Conservation (phyloP, 1,284 basidiomycete genomes). For the Sporisorium exsertum region DNA sequence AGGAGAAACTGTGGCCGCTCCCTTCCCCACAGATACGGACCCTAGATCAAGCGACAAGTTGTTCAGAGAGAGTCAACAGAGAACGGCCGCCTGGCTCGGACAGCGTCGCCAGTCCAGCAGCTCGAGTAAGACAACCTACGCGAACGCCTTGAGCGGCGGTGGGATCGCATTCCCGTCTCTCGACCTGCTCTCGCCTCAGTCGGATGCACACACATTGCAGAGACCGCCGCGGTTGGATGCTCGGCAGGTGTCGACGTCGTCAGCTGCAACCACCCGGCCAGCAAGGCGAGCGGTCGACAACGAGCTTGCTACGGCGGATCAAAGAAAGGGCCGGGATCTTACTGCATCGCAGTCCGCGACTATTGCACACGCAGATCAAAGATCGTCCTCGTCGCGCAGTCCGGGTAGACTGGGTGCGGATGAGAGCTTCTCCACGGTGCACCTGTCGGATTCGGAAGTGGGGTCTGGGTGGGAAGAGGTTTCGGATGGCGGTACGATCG, state of each 20-base stretch:
- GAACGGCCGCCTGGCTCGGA: constrained; percentile 43
- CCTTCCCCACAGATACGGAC: neutral
- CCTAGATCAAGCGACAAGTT: constrained; percentile 9
- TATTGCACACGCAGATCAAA: neutral
- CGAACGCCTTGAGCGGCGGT: constrained; percentile 2
- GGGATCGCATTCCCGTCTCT: constrained; percentile 48
- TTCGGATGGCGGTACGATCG: constrained; percentile 52
- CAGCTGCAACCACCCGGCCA: constrained; percentile 35
- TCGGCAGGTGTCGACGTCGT: constrained; percentile 40
- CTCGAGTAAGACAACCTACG: neutral
- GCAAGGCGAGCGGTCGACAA: constrained; percentile 3
- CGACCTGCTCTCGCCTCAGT: constrained; percentile 28
- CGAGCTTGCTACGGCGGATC: neutral
- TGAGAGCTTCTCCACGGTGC: constrained; percentile 44
- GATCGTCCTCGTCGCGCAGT: constrained; percentile 14
- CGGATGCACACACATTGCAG: constrained; percentile 18
- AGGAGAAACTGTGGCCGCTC: neutral
- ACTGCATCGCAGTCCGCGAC: constrained; percentile 1
- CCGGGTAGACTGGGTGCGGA: constrained; percentile 21
- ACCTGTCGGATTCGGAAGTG: constrained; percentile 40
- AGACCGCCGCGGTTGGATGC: constrained; percentile 26
- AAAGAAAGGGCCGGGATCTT: constrained; percentile 11
- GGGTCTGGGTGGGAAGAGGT: constrained; percentile 53
- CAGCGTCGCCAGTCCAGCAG: constrained; percentile 8
- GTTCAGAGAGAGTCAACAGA: constrained; percentile 28